A percentile compares a stretch with the other conserved stretches of the same genome.
Conservation (phyloP, 768 basidiomycete species). For the Agrocybe praecox region DNA sequence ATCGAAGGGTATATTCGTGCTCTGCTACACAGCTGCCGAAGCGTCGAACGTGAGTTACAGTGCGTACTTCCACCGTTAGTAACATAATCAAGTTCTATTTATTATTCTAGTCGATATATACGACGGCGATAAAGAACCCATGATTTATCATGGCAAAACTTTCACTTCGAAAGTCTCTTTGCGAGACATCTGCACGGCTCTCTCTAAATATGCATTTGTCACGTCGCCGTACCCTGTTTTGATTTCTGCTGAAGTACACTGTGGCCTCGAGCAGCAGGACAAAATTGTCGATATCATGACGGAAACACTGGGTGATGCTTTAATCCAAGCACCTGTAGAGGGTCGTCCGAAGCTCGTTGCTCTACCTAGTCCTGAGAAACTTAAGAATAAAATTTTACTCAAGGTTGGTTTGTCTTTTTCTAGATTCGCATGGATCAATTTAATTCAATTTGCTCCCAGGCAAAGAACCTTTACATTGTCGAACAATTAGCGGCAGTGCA, state of each 20-base stretch:
- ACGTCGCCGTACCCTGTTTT: slow-evolving; percentile 91
- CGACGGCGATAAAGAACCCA: slow-evolving; percentile 83
- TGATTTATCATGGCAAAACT: slow-evolving; percentile 89
- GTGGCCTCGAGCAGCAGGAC: slow-evolving; percentile 77
- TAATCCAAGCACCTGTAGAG: slow-evolving; percentile 43
- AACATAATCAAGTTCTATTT: too few relatives aligned
- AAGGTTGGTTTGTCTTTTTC: slow-evolving; percentile 54
- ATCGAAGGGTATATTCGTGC: slow-evolving; percentile 94
- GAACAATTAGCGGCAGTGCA: slow-evolving; percentile 77
- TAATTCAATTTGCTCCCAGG: not conserved
- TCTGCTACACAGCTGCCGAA: slow-evolving; percentile 86
- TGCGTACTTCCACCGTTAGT: not conserved
- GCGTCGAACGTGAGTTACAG: slow-evolving; percentile 78
- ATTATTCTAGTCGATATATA: slow-evolving; percentile 79
- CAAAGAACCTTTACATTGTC: slow-evolving; percentile 57
- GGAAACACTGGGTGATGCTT: slow-evolving; percentile 43
- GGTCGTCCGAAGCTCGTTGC: slow-evolving; percentile 45
- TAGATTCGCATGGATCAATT: not conserved
- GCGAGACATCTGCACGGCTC: slow-evolving; percentile 80
- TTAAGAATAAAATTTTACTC: slow-evolving; percentile 78
- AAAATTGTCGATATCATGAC: slow-evolving; percentile 76
- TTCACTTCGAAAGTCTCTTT: slow-evolving; percentile 82
- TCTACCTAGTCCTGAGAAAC: slow-evolving; percentile 84
- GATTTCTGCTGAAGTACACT: slow-evolving; percentile 93
- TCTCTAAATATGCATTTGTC: slow-evolving; percentile 88